Conservation (phyloP, 2,329 filamentous ascomycete species). For the Pseudocercospora vitis region DNA sequence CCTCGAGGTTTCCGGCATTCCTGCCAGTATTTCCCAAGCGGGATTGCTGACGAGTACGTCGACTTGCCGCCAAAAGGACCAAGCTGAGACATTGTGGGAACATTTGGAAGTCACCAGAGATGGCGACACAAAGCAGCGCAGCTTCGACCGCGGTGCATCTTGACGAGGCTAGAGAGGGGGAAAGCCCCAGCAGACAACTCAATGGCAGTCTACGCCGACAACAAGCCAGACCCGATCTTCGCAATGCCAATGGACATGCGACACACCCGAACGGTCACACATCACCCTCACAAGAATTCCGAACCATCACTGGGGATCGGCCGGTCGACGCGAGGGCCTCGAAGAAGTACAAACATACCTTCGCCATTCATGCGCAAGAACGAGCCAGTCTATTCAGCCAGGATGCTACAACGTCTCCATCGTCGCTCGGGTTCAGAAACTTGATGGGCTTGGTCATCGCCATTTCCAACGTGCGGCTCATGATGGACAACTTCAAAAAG, state of each 20-base stretch:
- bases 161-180: not conserved
- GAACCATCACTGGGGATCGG: not conserved
- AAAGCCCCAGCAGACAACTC: slow-evolving; percentile 1
- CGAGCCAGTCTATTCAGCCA: slow-evolving; percentile 82
- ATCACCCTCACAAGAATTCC: not conserved
- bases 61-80: too few relatives aligned
- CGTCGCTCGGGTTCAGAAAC: slow-evolving; percentile 91
- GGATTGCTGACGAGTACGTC: slow-evolving; percentile 2
- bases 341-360: slow-evolving; percentile 86
- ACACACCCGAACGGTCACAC: not conserved
- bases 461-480: slow-evolving; percentile 86
- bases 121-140: not conserved
- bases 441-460: slow-evolving; percentile 93
- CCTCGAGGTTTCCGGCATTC: slow-evolving; percentile 8
- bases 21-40: not conserved
- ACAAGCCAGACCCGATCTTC: slow-evolving; percentile 5
- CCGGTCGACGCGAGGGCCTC: slow-evolving; percentile 20
- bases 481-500: slow-evolving; percentile 97
- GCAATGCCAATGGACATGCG: slow-evolving; percentile 3
- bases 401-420: slow-evolving; percentile 71
- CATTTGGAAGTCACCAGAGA: not conserved
- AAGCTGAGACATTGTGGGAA: too few relatives aligned
- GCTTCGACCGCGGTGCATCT: slow-evolving; percentile 2
- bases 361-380: slow-evolving; percentile 73
- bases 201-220: slow-evolving; percentile 10